phyloP scores from a whole-genome alignment of 78 protist genomes.

The Tieghemostelium lacteum region DNA sequence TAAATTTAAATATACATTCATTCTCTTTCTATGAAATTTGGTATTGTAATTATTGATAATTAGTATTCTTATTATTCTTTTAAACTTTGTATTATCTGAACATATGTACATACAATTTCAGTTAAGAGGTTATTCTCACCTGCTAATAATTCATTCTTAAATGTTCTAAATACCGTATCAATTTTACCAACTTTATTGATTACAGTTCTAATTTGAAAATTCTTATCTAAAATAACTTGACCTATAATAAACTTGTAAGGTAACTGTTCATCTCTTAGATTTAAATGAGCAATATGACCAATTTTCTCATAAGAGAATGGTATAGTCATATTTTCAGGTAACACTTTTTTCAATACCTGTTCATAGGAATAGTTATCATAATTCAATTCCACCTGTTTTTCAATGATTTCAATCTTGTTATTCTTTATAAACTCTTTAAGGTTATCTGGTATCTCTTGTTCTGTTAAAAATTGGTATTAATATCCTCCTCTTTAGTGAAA shows the following conservation, averaged over 20 bases:
- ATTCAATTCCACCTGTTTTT: constrained; percentile 33
- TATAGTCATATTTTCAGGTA: constrained; percentile 76
- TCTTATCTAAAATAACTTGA: constrained; percentile 87
- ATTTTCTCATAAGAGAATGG: constrained; percentile 92
- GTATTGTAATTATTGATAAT: neutral
- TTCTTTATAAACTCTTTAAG: constrained; percentile 23
- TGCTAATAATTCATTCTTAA: constrained; percentile 94
- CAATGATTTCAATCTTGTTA: constrained; percentile 24
- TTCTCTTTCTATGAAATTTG: constrained; percentile 81
- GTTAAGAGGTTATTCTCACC: constrained; percentile 85
- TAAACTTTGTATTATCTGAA: too few species aligned
- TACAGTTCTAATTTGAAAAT: constrained; percentile 88
- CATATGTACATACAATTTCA: constrained; percentile 72
- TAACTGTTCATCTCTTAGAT: constrained; percentile 88
- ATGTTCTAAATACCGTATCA: constrained; percentile 91
- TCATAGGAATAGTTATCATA: constrained; percentile 63
- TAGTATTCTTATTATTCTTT: too few species aligned
- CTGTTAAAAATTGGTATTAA: neutral
- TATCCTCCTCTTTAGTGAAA: neutral
- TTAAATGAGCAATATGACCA: constrained; percentile 97
- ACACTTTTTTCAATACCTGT: constrained; percentile 59
- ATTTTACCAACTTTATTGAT: constrained; percentile 94
- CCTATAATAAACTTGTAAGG: constrained; percentile 93
- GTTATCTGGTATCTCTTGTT: constrained; percentile 41
- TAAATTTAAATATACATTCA: constrained; percentile 89